These are phyloP conservation scores for Cytospora piceae DNA, from an alignment of 2,329 filamentous ascomycete species.

Conservation along the genomic window DNA sequence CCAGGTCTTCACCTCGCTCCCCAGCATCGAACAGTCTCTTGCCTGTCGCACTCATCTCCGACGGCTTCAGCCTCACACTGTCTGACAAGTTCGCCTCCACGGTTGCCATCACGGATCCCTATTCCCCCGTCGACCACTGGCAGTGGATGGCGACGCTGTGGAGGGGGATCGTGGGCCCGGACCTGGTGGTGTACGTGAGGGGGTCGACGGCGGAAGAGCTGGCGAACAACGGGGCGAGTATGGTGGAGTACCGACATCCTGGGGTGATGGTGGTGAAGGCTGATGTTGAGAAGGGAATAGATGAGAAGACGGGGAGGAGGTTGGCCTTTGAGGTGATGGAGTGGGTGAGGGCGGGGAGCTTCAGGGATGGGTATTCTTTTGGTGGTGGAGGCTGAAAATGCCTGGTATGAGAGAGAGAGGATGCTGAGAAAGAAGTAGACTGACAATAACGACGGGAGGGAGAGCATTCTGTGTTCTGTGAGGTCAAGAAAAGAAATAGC, in stretches of 20 bases:
- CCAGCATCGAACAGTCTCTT: slow-evolving; percentile 39
- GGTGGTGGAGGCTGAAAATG: neutral
- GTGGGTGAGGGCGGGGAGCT: slow-evolving; percentile 64
- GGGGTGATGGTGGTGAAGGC: slow-evolving; percentile 60
- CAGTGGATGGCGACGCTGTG: slow-evolving; percentile 96
- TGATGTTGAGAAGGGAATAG: slow-evolving; percentile 50
- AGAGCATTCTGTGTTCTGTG: neutral
- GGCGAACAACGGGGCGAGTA: slow-evolving; percentile 41
- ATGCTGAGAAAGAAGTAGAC: neutral
- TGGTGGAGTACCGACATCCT: slow-evolving; percentile 61
- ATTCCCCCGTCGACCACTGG: slow-evolving; percentile 89
- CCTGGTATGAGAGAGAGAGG: neutral
- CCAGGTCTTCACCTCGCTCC: slow-evolving; percentile 28
- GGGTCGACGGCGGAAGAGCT: slow-evolving; percentile 42
- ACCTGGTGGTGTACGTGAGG: slow-evolving; percentile 73
- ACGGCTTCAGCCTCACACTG: slow-evolving; percentile 78
- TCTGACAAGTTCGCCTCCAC: slow-evolving; percentile 75
- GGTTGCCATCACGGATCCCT: slow-evolving; percentile 76
- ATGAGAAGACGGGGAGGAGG: slow-evolving; percentile 72
- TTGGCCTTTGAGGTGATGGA: slow-evolving; percentile 88
- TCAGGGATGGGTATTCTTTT: slow-evolving; percentile 38
- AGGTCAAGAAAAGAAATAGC: neutral
- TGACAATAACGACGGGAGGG: neutral
- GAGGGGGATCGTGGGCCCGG: slow-evolving; percentile 82
- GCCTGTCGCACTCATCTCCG: slow-evolving; percentile 76